A percentile compares a stretch with the other conserved stretches of the same genome.
Conservation (phyloP, 768 basidiomycete genomes). For the Gloeostereum incarnatum region DNA sequence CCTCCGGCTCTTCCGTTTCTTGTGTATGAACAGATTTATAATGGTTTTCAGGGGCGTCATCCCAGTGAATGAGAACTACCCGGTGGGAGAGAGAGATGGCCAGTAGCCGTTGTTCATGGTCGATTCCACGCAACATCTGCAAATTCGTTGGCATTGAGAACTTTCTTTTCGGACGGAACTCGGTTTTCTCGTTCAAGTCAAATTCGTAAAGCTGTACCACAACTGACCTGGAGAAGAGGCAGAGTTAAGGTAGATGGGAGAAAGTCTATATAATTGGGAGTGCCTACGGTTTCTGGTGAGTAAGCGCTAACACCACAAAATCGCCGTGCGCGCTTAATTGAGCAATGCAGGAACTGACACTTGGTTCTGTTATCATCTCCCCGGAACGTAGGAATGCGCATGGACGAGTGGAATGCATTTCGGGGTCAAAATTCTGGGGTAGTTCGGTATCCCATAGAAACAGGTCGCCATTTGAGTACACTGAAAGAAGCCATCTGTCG, state of each 20-base stretch:
- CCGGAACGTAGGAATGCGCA: neutral
- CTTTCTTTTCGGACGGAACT: slow-evolving; percentile 1
- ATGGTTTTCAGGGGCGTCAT: slow-evolving; percentile 7
- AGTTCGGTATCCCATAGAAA: slow-evolving; percentile 30
- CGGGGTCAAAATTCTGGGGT: neutral
- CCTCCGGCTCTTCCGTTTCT: slow-evolving; percentile 19
- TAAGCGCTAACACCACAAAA: slow-evolving; percentile 14
- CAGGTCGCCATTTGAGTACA: slow-evolving; percentile 30
- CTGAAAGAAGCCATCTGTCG: slow-evolving; percentile 38
- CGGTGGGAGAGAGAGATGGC: slow-evolving; percentile 18
- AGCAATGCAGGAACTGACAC: slow-evolving; percentile 12
- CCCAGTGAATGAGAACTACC: slow-evolving; percentile 31
- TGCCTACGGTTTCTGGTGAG: slow-evolving; percentile 11
- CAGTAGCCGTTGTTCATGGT: slow-evolving; percentile 19
- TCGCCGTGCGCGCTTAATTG: slow-evolving; percentile 12
- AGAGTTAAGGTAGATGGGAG: no score
- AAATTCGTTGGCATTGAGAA: slow-evolving; percentile 4
- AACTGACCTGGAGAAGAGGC: no score
- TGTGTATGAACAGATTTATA: slow-evolving; percentile 6
- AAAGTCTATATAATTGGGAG: neutral
- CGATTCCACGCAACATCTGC: slow-evolving; percentile 24
- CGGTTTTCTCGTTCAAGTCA: neutral
- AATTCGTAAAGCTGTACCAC: no score
- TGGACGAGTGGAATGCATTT: neutral
- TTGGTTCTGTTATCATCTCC: neutral